Base-by-base conservation (phyloP, 2,329 filamentous ascomycete species). In the Amesomyces nigricolor region DNA sequence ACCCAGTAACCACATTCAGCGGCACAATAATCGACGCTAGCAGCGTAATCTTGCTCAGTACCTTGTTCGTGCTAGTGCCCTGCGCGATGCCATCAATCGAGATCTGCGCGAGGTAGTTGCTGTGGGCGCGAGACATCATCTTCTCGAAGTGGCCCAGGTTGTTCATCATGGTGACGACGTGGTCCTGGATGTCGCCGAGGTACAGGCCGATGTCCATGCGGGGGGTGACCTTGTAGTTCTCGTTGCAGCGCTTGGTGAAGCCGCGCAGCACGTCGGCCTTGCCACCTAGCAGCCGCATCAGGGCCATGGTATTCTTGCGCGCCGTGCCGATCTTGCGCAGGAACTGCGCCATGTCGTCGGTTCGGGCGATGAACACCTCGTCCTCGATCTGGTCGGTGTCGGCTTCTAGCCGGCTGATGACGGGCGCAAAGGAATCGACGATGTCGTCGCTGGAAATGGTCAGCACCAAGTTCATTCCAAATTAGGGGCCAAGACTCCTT, bases 91-190 rank as follows among this genome's bases (percentile, higher is more conserved):
- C 92, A 70, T 95, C 90, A 64, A 97, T 91, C 39, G 88, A 92
- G 59, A 97, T 83, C 68, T 96, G 94, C 1, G 94, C 92, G 38
- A 99, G 80, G 68, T 99, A 97, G 71, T 97, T 99, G 76, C 88
- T 89, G 75, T 99, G 94, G 2, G 89, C 88, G 19, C 94, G 87
- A 29, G 88, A 91, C 48, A 99, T 80, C 80, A 99, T 96, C 78
- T 97, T 97, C 71, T 99, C 94, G 64, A 96, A 96, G 70, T 99
- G 94, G 1, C 85, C 85, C 64, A 99, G 73, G 72, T 95, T 99
- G 63, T 89, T 94, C 81, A 96, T 95, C 92, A 97, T 97, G 45
- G 94, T 99, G 57, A 99, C 90, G 51, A 99, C 92, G 80, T 99
- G 94, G 73, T 99, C 94, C 72, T 99, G 94, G 61, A 99, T 96